These are phyloP conservation scores for Rhododendron simsii DNA, from an alignment of 148 eudicot species.

Conservation along the genomic window DNA sequence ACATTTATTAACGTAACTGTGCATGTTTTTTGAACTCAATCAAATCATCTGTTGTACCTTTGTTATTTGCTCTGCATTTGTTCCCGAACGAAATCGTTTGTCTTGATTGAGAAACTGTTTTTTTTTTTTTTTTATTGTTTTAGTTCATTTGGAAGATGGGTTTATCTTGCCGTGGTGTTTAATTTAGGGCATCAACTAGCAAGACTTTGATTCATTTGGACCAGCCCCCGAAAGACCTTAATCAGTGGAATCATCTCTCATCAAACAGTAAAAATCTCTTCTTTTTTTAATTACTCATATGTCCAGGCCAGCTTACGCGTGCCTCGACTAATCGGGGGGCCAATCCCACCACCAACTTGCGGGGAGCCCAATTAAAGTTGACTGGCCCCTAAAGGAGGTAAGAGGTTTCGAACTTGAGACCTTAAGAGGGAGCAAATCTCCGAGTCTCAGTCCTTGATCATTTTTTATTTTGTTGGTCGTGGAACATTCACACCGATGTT, in stretches of 20 bases:
- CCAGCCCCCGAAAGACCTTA: background rate
- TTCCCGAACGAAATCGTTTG: background rate
- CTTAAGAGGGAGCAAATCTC: no score
- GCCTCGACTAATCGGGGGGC: no score
- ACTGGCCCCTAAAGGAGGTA: no score
- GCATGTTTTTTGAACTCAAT: background rate
- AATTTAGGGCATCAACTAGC: background rate
- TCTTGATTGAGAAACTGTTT: background rate
- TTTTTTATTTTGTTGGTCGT: no score
- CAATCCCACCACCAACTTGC: no score
- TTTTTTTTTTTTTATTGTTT: background rate
- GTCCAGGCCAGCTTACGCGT: no score
- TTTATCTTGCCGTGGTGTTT: background rate
- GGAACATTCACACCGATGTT: background rate
- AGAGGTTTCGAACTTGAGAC: no score
- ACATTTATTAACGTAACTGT: background rate
- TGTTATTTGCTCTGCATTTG: background rate
- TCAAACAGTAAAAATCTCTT: background rate
- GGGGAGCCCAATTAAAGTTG: no score
- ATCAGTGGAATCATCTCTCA: background rate
- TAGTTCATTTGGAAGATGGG: background rate
- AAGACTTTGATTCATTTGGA: background rate
- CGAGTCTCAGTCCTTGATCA: no score
- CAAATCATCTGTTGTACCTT: background rate
- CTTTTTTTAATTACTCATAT: no score